Evolutionary conservation across 352 stramenopile species (phyloP).

Genomic region (Saprolegnia parasitica): DNA sequence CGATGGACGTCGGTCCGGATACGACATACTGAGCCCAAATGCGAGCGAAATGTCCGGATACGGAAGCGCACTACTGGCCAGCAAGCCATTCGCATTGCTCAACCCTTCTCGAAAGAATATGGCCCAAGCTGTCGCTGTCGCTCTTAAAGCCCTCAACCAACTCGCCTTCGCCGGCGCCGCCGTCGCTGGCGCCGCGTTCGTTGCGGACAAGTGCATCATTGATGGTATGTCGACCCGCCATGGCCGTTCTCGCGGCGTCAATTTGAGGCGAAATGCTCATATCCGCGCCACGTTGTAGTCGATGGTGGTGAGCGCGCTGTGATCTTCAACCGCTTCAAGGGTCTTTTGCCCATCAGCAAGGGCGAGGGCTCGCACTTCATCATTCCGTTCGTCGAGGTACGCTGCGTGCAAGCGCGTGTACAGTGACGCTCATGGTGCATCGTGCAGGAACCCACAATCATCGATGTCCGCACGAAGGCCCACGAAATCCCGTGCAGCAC

Average conservation of each 20-base stretch:
- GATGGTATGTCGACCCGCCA: conserved; percentile 16
- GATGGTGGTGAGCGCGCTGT: conserved; percentile 98
- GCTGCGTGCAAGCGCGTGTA: neutral
- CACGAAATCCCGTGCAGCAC: conserved; percentile 95
- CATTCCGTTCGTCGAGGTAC: conserved; percentile 93
- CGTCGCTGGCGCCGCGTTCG: conserved; percentile 18
- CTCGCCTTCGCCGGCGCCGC: conserved; percentile 18
- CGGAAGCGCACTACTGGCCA: conserved; percentile 4
- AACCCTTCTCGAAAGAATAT: conserved; percentile 21
- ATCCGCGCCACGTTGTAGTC: conserved; percentile 50
- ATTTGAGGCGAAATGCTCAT: neutral
- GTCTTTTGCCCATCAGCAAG: conserved; percentile 93
- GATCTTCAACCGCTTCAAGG: conserved; percentile 98
- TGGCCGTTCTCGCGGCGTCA: neutral
- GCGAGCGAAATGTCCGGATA: conserved; percentile 17
- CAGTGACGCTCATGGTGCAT: conserved; percentile 15
- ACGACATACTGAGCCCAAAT: neutral
- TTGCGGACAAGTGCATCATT: conserved; percentile 27
- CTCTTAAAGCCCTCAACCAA: conserved; percentile 18
- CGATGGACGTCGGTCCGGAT: neutral
- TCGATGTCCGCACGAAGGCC: conserved; percentile 97
- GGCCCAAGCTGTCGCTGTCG: conserved; percentile 21
- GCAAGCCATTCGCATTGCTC: conserved; percentile 21
- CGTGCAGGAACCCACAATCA: conserved; percentile 94
- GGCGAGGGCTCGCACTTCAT: conserved; percentile 99